Percentiles rank a stretch among this genome's conserved stretches.
These are phyloP conservation scores for Orobanche coerulescens DNA, from an alignment of 257 asterid species.

Conservation along the genomic window DNA sequence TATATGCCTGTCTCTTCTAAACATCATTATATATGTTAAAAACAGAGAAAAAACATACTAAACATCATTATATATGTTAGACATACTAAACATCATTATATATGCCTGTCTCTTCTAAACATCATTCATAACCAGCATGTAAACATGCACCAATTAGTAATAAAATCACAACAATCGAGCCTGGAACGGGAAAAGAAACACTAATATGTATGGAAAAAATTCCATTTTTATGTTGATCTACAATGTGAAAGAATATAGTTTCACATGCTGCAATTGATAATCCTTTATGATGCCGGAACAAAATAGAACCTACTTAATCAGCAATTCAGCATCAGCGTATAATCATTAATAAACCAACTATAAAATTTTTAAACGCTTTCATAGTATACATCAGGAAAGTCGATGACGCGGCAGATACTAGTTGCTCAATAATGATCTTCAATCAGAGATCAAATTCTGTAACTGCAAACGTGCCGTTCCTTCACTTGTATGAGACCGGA, in stretches of 20 bases:
- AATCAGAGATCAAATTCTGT: slow-evolving; percentile 17
- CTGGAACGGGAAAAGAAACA: too few relatives aligned
- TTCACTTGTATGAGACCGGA: slow-evolving; percentile 8
- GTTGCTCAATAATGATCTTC: slow-evolving; percentile 14
- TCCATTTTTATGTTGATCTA: not conserved
- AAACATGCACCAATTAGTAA: not conserved
- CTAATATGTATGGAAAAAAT: not conserved
- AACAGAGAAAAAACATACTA: too few relatives aligned
- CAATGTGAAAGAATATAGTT: not conserved
- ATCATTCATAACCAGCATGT: not conserved
- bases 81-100: too few relatives aligned
- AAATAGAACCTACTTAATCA: not conserved
- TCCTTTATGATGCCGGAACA: not conserved
- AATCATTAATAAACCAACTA: slow-evolving; percentile 1
- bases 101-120: too few relatives aligned
- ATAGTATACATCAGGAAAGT: slow-evolving; percentile 1
- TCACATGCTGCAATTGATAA: not conserved
- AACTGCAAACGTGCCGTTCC: slow-evolving; percentile 2
- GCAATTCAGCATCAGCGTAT: not conserved
- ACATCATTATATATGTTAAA: too few relatives aligned
- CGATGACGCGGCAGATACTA: slow-evolving; percentile 2
- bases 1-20: too few relatives aligned
- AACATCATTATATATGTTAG: too few relatives aligned
- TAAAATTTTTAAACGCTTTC: slow-evolving; percentile 7
- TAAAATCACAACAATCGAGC: slow-evolving; percentile 4